Conservation (phyloP, 2,329 filamentous ascomycete species). For the Diplodia mutila region DNA sequence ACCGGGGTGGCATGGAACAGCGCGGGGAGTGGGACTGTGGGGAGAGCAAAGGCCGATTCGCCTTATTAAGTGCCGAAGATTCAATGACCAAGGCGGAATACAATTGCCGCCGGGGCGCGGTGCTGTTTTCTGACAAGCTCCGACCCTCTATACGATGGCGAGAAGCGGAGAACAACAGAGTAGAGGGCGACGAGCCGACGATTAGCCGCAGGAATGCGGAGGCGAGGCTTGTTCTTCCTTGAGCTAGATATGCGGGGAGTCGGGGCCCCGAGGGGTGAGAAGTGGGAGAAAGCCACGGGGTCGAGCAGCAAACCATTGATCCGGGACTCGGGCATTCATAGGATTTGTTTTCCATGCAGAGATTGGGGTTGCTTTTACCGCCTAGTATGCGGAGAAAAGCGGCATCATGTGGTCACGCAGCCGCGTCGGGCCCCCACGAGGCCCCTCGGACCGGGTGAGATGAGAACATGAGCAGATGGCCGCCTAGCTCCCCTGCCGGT, state of each 20-base stretch:
- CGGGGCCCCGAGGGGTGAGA: constrained; percentile 4
- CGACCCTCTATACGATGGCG: neutral
- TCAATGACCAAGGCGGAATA: neutral
- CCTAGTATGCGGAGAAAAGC: neutral
- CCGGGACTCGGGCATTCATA: neutral
- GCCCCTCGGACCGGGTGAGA: neutral
- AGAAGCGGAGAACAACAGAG: neutral
- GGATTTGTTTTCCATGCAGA: neutral
- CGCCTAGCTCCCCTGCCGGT: neutral
- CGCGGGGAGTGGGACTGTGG: constrained; percentile 8
- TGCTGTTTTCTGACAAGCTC: neutral
- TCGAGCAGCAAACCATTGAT: too few relatives aligned
- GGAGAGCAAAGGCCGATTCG: neutral
- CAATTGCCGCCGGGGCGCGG: neutral
- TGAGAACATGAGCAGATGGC: neutral
- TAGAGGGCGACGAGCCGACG: neutral
- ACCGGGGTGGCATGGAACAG: too few relatives aligned
- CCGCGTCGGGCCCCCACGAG: neutral
- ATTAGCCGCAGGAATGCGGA: constrained; percentile 7
- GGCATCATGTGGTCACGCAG: neutral
- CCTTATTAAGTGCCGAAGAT: neutral
- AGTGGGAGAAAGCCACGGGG: neutral
- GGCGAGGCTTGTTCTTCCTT: neutral
- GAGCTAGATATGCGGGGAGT: neutral
- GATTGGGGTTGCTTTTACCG: neutral